These are phyloP conservation scores for Zostera marina DNA, from an alignment of 116 monocot genomes.

Conservation along the genomic window DNA sequence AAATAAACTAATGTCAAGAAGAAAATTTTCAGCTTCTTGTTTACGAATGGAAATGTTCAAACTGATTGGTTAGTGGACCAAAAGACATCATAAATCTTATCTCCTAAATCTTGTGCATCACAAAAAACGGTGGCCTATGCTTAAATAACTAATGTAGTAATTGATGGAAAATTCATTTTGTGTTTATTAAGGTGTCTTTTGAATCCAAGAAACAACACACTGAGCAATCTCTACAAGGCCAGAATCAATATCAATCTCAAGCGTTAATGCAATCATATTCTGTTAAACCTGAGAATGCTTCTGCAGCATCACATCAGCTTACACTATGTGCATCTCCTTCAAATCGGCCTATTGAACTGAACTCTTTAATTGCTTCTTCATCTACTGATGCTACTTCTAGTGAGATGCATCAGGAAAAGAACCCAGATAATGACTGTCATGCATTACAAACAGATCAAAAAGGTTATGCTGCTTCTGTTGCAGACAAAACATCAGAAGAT, in stretches of 20 bases:
- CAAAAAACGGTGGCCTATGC: background rate
- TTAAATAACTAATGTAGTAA: background rate
- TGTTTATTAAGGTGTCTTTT: conserved; percentile 30
- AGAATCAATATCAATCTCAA: conserved; percentile 17
- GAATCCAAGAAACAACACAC: conserved; percentile 18
- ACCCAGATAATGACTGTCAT: conserved; percentile 15
- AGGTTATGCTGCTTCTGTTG: conserved; percentile 13
- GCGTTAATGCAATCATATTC: conserved; percentile 9
- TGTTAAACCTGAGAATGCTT: conserved; percentile 22
- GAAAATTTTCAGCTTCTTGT: too few species aligned
- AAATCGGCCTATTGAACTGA: conserved; percentile 21
- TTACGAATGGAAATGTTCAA: too few species aligned
- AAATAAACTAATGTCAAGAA: too few species aligned
- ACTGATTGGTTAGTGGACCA: too few species aligned
- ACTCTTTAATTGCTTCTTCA: conserved; percentile 1
- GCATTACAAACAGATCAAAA: conserved; percentile 19
- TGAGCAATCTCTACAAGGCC: conserved; percentile 20
- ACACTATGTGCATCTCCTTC: conserved; percentile 12
- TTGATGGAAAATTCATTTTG: background rate
- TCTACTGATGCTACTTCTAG: conserved; percentile 19
- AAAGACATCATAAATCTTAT: too few species aligned
- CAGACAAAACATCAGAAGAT: conserved; percentile 69
- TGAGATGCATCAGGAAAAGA: conserved; percentile 25
- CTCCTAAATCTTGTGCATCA: too few species aligned
- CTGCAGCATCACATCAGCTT: conserved; percentile 21